Evolutionary conservation across 108 stramenopile species (phyloP), one percentile per base, ranked within the genome.

Genomic region (Phaeodactylum tricornutum): DNA sequence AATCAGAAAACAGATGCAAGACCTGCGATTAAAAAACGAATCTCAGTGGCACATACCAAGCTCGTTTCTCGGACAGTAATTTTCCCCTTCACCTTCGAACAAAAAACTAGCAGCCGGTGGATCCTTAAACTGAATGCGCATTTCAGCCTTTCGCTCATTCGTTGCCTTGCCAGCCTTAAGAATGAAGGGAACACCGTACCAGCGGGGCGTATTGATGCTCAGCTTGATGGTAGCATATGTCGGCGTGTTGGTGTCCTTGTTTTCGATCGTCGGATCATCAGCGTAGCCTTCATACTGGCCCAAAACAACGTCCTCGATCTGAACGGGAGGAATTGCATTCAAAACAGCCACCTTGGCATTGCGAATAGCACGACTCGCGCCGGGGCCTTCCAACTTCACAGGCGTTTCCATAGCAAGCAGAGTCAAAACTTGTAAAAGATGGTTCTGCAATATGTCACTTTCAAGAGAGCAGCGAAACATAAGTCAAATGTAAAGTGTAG

Each of bases 121-220:
- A 35, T 81, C 75, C 59, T 87, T 87, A 62, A 99, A 95, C 55
- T 96, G 95, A 50, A 98, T 71, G 5, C 97, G 79, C 61, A 95
- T 78, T 56, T 95, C 98, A 4, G 95, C 93, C 73, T 96, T 96
- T 25, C 91, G 71, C 61, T 97, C 94, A 54, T 96, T 80, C 31
- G 97, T 62, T 1, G 95, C 96, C 26, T 55, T 55, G 16, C 98
- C 98, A 0, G 95, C 95, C 65, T 95, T 96, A 44, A 99, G 62
- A 39, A 99, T 92, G 58, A 97, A 84, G 8, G 98, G 98, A 9
- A 99, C 98, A 28, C 95, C 96, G 11, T 77, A 67, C 98, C 98
- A 99, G 16, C 96, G 77, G 6, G 79, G 92, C 55, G 89, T 99
- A 59, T 95, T 80, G 58, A 99, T 80, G 60, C 55, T 70, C 51